Percentiles rank a stretch among this genome's conserved stretches.
These are phyloP conservation scores for Daldinia bambusicola DNA, from an alignment of 495 filamentous ascomycete genomes.

Conservation along the genomic window DNA sequence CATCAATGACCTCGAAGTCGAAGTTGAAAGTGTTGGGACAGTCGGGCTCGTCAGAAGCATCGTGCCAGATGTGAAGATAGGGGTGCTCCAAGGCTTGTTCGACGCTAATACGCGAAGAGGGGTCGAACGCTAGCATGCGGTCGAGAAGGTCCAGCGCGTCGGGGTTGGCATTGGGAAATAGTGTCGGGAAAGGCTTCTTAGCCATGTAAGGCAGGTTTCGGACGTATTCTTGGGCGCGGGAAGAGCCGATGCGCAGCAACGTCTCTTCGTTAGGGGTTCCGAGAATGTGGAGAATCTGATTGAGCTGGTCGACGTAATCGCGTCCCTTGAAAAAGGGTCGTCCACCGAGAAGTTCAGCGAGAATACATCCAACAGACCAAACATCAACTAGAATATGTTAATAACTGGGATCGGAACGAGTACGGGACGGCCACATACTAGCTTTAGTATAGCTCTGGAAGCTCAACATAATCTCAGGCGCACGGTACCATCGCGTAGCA, in stretches of 20 bases:
- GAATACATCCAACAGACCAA: constrained; percentile 98
- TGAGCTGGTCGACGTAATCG: constrained; percentile 98
- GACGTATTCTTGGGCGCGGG: constrained; percentile 96
- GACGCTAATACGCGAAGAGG: constrained; percentile 87
- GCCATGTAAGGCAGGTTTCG: constrained; percentile 97
- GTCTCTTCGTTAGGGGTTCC: constrained; percentile 97
- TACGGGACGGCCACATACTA: constrained; percentile 68
- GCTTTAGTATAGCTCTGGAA: constrained; percentile 99
- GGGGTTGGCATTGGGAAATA: constrained; percentile 95
- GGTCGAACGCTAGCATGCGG: constrained; percentile 97
- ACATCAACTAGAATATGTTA: constrained; percentile 79
- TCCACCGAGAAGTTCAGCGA: constrained; percentile 94
- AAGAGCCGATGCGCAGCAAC: constrained; percentile 91
- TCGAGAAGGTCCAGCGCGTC: constrained; percentile 95
- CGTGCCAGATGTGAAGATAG: constrained; percentile 98
- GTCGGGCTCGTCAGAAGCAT: constrained; percentile 91
- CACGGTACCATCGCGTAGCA: constrained; percentile 97
- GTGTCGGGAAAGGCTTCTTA: constrained; percentile 84
- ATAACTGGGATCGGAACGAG: background rate
- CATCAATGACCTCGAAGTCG: constrained; percentile 95
- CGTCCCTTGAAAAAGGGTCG: constrained; percentile 99
- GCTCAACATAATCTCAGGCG: constrained; percentile 98
- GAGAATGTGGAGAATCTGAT: constrained; percentile 98
- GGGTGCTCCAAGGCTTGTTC: constrained; percentile 95
- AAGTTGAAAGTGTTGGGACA: constrained; percentile 97